These are phyloP conservation scores for Suhomyces sp. DNA, from an alignment of 805 yeast genomes.

Conservation along the genomic window DNA sequence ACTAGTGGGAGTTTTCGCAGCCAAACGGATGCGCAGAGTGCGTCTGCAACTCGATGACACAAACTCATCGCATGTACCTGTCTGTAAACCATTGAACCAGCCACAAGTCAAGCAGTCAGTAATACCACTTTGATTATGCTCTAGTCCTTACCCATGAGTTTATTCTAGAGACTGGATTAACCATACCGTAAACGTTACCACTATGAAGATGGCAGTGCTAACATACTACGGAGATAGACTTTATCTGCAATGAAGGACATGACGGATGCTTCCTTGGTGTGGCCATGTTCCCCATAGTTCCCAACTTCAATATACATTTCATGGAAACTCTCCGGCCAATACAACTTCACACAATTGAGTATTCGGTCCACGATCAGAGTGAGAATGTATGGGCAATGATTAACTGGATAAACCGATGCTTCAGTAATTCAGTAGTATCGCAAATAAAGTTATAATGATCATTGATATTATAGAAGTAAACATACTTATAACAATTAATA, in stretches of 20 bases:
- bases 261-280: slow-evolving; percentile 12
- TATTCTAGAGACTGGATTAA: not conserved
- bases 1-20: not conserved
- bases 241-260: slow-evolving; percentile 30
- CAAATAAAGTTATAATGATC: too few species aligned
- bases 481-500: too few species aligned
- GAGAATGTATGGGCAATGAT: slow-evolving; percentile 73
- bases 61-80: not conserved
- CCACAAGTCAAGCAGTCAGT: slow-evolving; percentile 36
- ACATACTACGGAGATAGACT: slow-evolving; percentile 43
- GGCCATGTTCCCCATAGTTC: slow-evolving; percentile 13
- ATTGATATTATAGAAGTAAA: too few species aligned
- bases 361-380: slow-evolving; percentile 90
- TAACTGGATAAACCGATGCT: slow-evolving; percentile 27
- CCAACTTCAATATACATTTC: not conserved
- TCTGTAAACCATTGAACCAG: slow-evolving; percentile 47
- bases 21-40: not conserved
- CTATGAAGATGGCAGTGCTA: slow-evolving; percentile 41
- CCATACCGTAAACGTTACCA: slow-evolving; percentile 24
- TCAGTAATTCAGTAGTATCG: too few species aligned
- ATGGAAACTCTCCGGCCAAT: slow-evolving; percentile 53
- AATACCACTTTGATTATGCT: too few species aligned
- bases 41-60: not conserved
- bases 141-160: too few species aligned
- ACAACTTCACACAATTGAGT: slow-evolving; percentile 64